Evolutionary conservation across 805 yeast genomes (phyloP), one percentile per base, ranked within the genome.

Genomic region (Sugiyamaella americana): DNA sequence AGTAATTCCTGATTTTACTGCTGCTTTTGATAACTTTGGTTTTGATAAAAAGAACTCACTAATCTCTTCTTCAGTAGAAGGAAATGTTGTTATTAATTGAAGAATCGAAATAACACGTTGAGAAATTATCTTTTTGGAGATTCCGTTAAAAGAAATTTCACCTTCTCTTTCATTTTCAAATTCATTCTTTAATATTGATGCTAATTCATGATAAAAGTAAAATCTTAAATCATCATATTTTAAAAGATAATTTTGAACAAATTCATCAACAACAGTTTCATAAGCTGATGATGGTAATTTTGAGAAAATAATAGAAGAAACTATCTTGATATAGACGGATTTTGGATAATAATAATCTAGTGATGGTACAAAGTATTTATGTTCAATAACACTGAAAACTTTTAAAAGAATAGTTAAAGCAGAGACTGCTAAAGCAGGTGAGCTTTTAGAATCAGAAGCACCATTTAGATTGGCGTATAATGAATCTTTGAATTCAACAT

Each of bases 221-320:
- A 71, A 87, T 55, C 88, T 86, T 48, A 91, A 65, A 61, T 91
- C 98, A 70, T 85, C 85, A 62, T 75, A 77, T 3, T n/a, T 44
- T 4, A 34, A 11, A 6, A 45, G 20, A 37, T 44, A 44, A 18
- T 13, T 18, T 5, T 30, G 11, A 3, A 20, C 34, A 18, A 44
- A 29, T 16, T 37, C 41, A 3, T 37, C 43, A 3, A 26, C 13
- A 5, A 44, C 32, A 13, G 26, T 13, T 11, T 10, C 17, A 6
- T 8, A 8, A 10, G 18, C 37, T 8, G 32, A 8, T 16, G 37
- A 35, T 10, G 37, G 17, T 6, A 10, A 6, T 10, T 18, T 16
- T 5, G 17, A 13, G 20, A 35, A 11, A 59, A 83, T 87, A 42
- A 75, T 10, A 75, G 52, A 2, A 74, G 58, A 36, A 60, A 40